Evolutionary conservation across 2,329 filamentous ascomycete species (phyloP), one percentile per base, ranked within the genome.

Genomic region (Xylariaceae sp.): DNA sequence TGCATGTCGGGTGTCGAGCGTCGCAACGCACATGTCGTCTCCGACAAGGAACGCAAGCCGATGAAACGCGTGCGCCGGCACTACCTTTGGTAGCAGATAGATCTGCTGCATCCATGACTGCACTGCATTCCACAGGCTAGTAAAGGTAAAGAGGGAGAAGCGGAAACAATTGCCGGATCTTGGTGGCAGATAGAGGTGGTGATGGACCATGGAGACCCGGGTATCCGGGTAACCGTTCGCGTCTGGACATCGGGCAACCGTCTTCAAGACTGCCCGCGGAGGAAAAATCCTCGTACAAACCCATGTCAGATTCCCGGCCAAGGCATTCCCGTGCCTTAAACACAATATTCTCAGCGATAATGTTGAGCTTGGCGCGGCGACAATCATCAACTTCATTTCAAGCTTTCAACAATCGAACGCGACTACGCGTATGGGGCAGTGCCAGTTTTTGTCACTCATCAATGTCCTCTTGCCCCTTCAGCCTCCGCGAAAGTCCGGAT

Each of bases 21-120:
- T 57, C 57, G 16, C 57, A 59, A n/a, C 55, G 52, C 11, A 57
- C 50, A 36, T 59, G 57, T 17, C 57, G 57, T 12, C 12, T 54
- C 38, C 57, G 57, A 42, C 57, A 59, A 1, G 55, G 52, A n/a
- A 59, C 45, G 52, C 57, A 59, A 31, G 57, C 57, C 18, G 53
- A 49, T 4, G 57, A 57, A 28, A 55, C 57, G 13, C 57, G 57
- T 41, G 31, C 45, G 49, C 42, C 50, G 41, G 47, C 36, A 9
- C 17, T 16, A 34, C 46, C 48, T 34, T 45, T 19, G 33, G 44
- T 19, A 12, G 28, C 42, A 5, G 49, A 14, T 18, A 34, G 39
- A n/a, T 43, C 43, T 1, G 53, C 51, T 43, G 50, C 50, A 6
- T 47, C 39, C n/a, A 42, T 47, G 50, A 58, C 56, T 33, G 14